Conservation (phyloP, 2,329 filamentous ascomycete species). For the Cladosporium velox region DNA sequence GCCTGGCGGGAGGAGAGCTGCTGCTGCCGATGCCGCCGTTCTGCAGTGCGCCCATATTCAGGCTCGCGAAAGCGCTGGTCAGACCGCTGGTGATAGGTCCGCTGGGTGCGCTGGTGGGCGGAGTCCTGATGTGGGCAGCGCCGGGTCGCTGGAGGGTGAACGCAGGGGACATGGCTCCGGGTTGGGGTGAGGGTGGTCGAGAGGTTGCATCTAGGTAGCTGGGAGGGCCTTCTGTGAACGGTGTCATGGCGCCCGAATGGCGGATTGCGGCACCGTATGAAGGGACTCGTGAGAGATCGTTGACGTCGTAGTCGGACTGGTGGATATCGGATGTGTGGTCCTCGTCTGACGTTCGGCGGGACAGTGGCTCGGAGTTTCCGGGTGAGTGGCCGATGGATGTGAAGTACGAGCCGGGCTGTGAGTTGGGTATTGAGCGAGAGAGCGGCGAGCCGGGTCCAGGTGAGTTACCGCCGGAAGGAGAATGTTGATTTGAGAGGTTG, state of each 20-base stretch:
- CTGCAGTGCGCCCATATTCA: conserved; percentile 14
- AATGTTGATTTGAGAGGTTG: conserved; percentile 23
- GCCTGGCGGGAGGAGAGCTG: conserved; percentile 4
- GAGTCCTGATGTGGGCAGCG: conserved; percentile 32
- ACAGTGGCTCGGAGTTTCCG: conserved; percentile 32
- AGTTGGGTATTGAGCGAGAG: conserved; percentile 17
- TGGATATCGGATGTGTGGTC: conserved; percentile 22
- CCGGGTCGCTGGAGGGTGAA: conserved; percentile 31
- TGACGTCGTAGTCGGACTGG: conserved; percentile 45
- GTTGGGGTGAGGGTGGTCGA: conserved; percentile 38
- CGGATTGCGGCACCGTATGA: conserved; percentile 54
- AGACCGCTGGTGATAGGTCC: conserved; percentile 18
- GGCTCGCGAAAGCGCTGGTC: conserved; percentile 1
- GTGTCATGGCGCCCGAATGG: conserved; percentile 45
- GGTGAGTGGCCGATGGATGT: conserved; percentile 28
- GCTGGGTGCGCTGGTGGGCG: conserved; percentile 28
- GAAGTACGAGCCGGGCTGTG: conserved; percentile 29
- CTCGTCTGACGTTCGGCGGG: conserved; percentile 39
- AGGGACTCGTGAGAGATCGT: conserved; percentile 50
- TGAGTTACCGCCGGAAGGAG: conserved; percentile 37
- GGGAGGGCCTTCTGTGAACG: conserved; percentile 45
- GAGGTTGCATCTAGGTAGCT: conserved; percentile 50
- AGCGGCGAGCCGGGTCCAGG: conserved; percentile 34
- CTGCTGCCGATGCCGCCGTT: conserved; percentile 8
- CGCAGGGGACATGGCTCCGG: neutral